Evolutionary conservation across 2,329 filamentous ascomycete genomes (phyloP).

Genomic region (Sporothrix pseudoabietina): DNA sequence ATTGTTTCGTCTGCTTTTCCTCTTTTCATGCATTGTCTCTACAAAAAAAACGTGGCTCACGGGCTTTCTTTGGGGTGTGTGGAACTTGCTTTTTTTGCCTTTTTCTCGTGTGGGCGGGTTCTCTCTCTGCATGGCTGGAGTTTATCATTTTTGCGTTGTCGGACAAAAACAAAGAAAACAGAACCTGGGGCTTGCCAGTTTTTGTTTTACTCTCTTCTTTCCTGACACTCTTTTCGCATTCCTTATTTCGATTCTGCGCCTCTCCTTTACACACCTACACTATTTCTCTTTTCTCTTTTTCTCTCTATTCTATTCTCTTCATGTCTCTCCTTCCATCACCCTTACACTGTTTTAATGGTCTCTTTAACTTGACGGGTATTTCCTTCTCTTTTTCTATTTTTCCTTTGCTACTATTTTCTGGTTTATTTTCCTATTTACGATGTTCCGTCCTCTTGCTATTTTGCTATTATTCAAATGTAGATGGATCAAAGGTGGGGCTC

Average conservation of each 20-base stretch:
- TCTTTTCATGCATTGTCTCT: not conserved
- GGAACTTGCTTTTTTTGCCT: slow-evolving; percentile 14
- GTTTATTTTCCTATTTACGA: slow-evolving; percentile 5
- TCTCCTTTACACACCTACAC: not conserved
- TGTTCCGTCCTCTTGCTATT: not conserved
- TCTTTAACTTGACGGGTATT: not conserved
- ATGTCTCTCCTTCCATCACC: slow-evolving; percentile 21
- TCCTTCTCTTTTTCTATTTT: not conserved
- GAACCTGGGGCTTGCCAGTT: slow-evolving; percentile 21
- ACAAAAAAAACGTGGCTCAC: not conserved
- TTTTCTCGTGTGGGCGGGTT: slow-evolving; percentile 21
- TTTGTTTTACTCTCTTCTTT: slow-evolving; percentile 15
- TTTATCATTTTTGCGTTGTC: slow-evolving; percentile 30
- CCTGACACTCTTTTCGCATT: slow-evolving; percentile 6
- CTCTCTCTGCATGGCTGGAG: slow-evolving; percentile 35
- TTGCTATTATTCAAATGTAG: not conserved
- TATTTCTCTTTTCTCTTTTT: not conserved
- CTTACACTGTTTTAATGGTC: slow-evolving; percentile 25
- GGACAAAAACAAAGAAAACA: slow-evolving; percentile 31
- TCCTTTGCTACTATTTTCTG: not conserved
- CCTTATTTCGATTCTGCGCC: not conserved
- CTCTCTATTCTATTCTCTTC: not conserved
- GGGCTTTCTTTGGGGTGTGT: slow-evolving; percentile 2
- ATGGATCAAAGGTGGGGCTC: slow-evolving; percentile 6
- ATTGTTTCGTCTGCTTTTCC: not conserved